Percentiles rank a stretch among this genome's conserved stretches.
Evolutionary conservation across 2,329 filamentous ascomycete genomes (phyloP).

Genomic region (Microdochium nivale): DNA sequence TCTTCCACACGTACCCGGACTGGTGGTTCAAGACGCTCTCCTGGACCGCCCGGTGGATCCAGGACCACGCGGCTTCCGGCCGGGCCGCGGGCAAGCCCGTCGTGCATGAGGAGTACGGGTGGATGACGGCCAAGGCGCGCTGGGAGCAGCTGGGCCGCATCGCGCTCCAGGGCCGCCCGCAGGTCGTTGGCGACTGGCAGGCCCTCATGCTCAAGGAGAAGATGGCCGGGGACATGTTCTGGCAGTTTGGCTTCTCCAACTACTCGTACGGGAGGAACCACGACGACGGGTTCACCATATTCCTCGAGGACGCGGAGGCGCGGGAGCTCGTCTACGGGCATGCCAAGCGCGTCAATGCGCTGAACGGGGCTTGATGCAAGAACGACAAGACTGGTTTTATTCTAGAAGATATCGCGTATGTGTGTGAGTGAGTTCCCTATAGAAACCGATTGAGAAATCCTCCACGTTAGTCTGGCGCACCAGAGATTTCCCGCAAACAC

Average conservation of each 20-base stretch:
- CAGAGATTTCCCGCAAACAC: too few species aligned
- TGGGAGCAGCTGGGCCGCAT: slow-evolving; percentile 34
- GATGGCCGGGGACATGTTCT: slow-evolving; percentile 41
- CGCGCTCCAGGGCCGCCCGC: slow-evolving; percentile 31
- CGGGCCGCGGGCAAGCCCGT: slow-evolving; percentile 39
- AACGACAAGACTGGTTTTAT: too few species aligned
- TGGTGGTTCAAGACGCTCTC: slow-evolving; percentile 43
- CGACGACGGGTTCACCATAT: slow-evolving; percentile 49
- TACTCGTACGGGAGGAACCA: slow-evolving; percentile 46
- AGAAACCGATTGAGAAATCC: too few species aligned
- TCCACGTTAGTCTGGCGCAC: too few species aligned
- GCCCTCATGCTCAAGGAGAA: slow-evolving; percentile 34
- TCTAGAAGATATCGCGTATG: neutral
- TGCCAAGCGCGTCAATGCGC: neutral
- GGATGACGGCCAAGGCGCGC: slow-evolving; percentile 39
- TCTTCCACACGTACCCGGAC: slow-evolving; percentile 47
- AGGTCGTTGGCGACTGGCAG: slow-evolving; percentile 41
- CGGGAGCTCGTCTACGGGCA: slow-evolving; percentile 33
- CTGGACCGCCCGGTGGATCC: slow-evolving; percentile 46
- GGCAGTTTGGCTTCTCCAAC: slow-evolving; percentile 43
- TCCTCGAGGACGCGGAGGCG: slow-evolving; percentile 39
- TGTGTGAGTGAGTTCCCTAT: too few species aligned
- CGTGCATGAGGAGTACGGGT: slow-evolving; percentile 47
- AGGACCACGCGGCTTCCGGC: slow-evolving; percentile 38
- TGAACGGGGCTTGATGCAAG: neutral